Evolutionary conservation across 2,329 filamentous ascomycete species (phyloP).

Genomic region (Colletotrichum scovillei): DNA sequence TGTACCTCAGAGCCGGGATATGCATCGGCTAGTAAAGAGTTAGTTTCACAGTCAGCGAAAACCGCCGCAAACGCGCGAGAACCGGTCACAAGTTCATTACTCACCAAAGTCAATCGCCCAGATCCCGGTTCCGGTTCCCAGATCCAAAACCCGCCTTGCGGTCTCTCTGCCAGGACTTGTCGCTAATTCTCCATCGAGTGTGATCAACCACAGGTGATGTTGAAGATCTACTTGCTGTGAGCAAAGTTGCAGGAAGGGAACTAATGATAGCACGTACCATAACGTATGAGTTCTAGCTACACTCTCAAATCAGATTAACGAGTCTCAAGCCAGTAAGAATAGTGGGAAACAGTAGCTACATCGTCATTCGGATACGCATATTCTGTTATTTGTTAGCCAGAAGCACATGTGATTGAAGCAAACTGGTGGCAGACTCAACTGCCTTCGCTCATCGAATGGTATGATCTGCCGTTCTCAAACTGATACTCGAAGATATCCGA

Average conservation of each 20-base stretch:
- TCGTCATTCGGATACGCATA: slow-evolving; percentile 42
- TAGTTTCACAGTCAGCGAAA: background rate
- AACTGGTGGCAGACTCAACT: slow-evolving; percentile 32
- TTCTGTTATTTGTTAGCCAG: slow-evolving; percentile 31
- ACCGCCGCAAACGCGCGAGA: no score
- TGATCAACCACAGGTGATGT: slow-evolving; percentile 48
- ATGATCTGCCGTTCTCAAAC: slow-evolving; percentile 25
- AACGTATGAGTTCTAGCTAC: slow-evolving; percentile 45
- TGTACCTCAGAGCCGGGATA: slow-evolving; percentile 44
- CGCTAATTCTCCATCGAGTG: slow-evolving; percentile 44
- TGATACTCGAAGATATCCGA: slow-evolving; percentile 18
- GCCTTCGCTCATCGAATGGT: slow-evolving; percentile 37
- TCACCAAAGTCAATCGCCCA: slow-evolving; percentile 57
- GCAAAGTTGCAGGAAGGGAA: background rate
- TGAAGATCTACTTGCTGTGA: slow-evolving; percentile 44
- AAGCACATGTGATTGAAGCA: background rate
- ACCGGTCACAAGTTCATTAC: no score
- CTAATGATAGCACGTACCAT: slow-evolving; percentile 21
- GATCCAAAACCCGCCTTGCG: slow-evolving; percentile 51
- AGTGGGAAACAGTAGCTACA: slow-evolving; percentile 31
- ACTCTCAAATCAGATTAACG: background rate
- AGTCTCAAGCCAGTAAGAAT: background rate
- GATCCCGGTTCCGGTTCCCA: slow-evolving; percentile 60
- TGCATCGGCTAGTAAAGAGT: slow-evolving; percentile 39
- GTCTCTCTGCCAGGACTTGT: slow-evolving; percentile 40